These are phyloP conservation scores for Xylaria arbuscula DNA, from an alignment of 2,329 filamentous ascomycete species.

Conservation along the genomic window DNA sequence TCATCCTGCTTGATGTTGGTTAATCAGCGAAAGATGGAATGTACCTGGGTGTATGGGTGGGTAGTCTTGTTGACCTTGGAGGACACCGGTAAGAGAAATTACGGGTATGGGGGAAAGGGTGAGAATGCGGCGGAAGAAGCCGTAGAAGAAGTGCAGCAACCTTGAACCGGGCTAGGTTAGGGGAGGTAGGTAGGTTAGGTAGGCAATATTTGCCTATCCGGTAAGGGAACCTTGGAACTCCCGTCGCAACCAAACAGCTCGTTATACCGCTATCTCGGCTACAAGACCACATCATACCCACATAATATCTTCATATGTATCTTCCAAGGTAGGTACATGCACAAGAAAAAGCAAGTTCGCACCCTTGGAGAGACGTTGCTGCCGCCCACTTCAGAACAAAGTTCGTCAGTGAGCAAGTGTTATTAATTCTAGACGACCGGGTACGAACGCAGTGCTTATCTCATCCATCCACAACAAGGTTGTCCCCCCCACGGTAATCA, in stretches of 20 bases:
- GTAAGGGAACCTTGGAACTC: not conserved
- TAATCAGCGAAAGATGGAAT: not conserved
- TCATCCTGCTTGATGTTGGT: not conserved
- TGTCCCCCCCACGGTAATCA: not conserved
- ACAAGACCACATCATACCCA: not conserved
- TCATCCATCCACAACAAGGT: not conserved
- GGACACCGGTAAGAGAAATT: not conserved
- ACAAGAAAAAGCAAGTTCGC: not conserved
- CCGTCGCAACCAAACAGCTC: not conserved
- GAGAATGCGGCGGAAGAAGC: slow-evolving; percentile 3
- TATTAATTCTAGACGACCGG: not conserved
- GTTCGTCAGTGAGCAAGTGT: not conserved
- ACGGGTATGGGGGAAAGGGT: not conserved
- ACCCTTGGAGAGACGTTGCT: not conserved
- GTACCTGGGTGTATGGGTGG: not conserved
- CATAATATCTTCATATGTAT: not conserved
- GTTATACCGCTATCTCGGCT: slow-evolving; percentile 6
- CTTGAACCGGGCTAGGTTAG: not conserved
- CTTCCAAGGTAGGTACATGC: not conserved
- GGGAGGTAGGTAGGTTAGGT: not conserved
- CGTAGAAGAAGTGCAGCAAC: not conserved
- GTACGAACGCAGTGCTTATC: not conserved
- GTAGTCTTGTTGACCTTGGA: not conserved
- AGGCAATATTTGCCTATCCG: not conserved
- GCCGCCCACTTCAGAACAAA: not conserved